phyloP scores from a whole-genome alignment of 768 basidiomycete species.

The Boletellus sp. region DNA sequence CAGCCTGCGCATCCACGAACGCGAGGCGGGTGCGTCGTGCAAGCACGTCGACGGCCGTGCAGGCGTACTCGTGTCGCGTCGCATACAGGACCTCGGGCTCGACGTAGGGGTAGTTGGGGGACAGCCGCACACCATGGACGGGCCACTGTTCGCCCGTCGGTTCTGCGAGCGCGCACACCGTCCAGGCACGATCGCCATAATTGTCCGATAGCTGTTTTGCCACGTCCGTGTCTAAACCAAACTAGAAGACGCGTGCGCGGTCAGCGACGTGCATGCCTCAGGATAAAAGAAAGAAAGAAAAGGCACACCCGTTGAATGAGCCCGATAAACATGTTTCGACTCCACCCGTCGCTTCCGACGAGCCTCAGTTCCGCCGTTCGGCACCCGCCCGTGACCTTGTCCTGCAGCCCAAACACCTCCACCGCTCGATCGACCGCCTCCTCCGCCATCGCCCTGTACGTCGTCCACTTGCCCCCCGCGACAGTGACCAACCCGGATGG shows the following conservation, averaged over 20 bases:
- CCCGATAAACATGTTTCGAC: slow-evolving; percentile 93
- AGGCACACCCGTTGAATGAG: slow-evolving; percentile 79
- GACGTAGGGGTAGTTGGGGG: slow-evolving; percentile 76
- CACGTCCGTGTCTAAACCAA: slow-evolving; percentile 86
- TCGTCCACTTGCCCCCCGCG: slow-evolving; percentile 98
- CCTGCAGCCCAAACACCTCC: slow-evolving; percentile 66
- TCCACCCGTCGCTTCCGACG: slow-evolving; percentile 93
- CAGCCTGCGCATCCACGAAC: slow-evolving; percentile 87
- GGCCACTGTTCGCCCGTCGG: slow-evolving; percentile 81
- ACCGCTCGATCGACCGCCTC: slow-evolving; percentile 90
- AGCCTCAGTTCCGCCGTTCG: slow-evolving; percentile 79
- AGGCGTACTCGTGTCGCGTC: slow-evolving; percentile 84
- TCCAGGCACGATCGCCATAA: slow-evolving; percentile 97
- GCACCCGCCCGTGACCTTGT: slow-evolving; percentile 54
- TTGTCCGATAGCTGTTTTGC: slow-evolving; percentile 91
- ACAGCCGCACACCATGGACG: slow-evolving; percentile 75
- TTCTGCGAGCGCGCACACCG: slow-evolving; percentile 76
- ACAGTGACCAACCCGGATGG: slow-evolving; percentile 85
- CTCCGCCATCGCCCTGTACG: slow-evolving; percentile 93
- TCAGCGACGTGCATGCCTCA: neutral
- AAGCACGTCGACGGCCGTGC: slow-evolving; percentile 89
- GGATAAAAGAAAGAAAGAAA: neutral
- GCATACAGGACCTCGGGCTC: slow-evolving; percentile 94
- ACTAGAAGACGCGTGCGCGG: slow-evolving; percentile 42
- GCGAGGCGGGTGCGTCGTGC: slow-evolving; percentile 90